Evolutionary conservation across 2,329 filamentous ascomycete species (phyloP).

Genomic region (Tolypocladium ovalisporum): DNA sequence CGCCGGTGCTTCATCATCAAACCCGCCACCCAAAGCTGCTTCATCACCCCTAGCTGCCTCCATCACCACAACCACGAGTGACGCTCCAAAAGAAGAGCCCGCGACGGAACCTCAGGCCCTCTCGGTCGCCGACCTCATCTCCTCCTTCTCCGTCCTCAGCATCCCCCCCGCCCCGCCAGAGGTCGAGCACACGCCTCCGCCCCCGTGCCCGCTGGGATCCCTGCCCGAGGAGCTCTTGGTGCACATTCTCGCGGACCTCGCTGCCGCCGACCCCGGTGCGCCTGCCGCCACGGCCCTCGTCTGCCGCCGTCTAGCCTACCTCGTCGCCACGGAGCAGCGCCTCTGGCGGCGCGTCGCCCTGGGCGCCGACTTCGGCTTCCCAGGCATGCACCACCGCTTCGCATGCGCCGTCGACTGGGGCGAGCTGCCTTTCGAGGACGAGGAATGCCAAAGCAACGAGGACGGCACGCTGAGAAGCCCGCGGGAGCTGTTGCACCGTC

Average conservation of each 20-base stretch:
- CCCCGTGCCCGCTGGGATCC: conserved; percentile 66
- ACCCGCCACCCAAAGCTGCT: conserved; percentile 19
- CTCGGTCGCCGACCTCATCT: conserved; percentile 58
- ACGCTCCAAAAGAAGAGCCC: too few species aligned
- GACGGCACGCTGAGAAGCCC: not conserved
- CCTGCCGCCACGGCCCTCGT: conserved; percentile 69
- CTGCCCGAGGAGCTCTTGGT: conserved; percentile 78
- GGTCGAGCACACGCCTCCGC: conserved; percentile 60
- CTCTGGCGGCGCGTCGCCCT: conserved; percentile 76
- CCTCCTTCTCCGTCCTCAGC: conserved; percentile 58
- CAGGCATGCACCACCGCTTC: conserved; percentile 73
- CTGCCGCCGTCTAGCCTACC: conserved; percentile 77
- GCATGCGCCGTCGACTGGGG: conserved; percentile 49
- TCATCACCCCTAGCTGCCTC: conserved; percentile 5
- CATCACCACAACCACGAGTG: not conserved
- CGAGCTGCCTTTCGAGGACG: conserved; percentile 23
- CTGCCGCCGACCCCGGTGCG: conserved; percentile 62
- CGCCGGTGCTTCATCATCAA: conserved; percentile 41
- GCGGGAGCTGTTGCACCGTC: conserved; percentile 21
- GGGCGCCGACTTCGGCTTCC: conserved; percentile 65
- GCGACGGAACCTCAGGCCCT: conserved; percentile 27
- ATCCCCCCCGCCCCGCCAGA: conserved; percentile 59
- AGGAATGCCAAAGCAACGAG: not conserved
- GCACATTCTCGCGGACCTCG: conserved; percentile 65
- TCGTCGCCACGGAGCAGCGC: conserved; percentile 71